Evolutionary conservation across 768 basidiomycete genomes (phyloP).

Genomic region (Amanita fuliginea): DNA sequence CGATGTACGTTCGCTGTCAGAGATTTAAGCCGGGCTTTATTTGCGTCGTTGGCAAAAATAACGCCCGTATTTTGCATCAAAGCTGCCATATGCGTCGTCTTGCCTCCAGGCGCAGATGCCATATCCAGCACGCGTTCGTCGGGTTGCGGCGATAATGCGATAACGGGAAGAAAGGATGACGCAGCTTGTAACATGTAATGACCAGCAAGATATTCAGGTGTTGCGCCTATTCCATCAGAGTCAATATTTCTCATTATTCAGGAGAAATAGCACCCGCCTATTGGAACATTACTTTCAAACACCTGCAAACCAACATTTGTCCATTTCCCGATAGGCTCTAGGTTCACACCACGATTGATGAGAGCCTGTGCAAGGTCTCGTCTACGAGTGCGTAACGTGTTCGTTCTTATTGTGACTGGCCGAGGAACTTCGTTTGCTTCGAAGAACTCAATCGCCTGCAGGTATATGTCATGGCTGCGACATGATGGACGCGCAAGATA

Average conservation of each 20-base stretch:
- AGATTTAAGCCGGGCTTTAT: constrained; percentile 91
- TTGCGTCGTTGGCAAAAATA: constrained; percentile 94
- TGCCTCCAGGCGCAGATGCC: constrained; percentile 97
- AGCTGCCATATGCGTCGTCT: constrained; percentile 96
- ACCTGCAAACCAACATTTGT: constrained; percentile 98
- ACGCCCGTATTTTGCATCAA: constrained; percentile 97
- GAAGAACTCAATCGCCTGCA: constrained; percentile 93
- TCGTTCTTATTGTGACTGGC: constrained; percentile 96
- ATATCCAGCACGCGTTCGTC: constrained; percentile 94
- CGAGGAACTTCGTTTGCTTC: constrained; percentile 94
- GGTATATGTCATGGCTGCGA: constrained; percentile 5
- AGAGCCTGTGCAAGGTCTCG: constrained; percentile 90
- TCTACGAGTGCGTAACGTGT: constrained; percentile 87
- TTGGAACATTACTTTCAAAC: constrained; percentile 91
- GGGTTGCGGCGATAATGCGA: constrained; percentile 87
- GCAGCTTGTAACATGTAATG: constrained; percentile 99
- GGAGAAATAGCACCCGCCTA: constrained; percentile 37
- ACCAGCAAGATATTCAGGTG: constrained; percentile 96
- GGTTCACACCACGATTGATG: constrained; percentile 91
- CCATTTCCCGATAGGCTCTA: constrained; percentile 99
- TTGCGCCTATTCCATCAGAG: constrained; percentile 58
- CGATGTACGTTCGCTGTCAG: constrained; percentile 95
- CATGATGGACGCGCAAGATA: constrained; percentile 10
- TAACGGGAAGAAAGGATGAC: constrained; percentile 98
- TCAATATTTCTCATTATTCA: not conserved